These are phyloP conservation scores for Polychaeton citri DNA, from an alignment of 2,329 filamentous ascomycete genomes.

Conservation along the genomic window DNA sequence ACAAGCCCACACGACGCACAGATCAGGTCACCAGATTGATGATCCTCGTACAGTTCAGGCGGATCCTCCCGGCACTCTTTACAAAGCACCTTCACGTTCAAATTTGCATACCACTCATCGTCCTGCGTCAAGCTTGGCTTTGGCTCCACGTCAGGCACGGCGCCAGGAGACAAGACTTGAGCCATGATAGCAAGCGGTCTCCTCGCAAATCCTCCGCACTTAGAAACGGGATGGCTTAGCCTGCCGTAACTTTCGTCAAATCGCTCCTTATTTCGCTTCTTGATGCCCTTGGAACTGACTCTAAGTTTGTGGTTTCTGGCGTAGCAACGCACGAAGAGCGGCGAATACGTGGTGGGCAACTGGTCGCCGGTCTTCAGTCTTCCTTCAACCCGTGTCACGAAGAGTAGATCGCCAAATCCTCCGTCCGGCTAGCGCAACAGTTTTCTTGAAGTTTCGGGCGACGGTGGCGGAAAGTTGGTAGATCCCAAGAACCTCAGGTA, in stretches of 20 bases:
- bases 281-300: conserved; percentile 30
- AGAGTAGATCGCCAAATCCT: too few relatives aligned
- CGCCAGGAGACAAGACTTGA: conserved; percentile 31
- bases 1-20: conserved; percentile 87
- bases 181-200: conserved; percentile 19
- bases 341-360: conserved; percentile 43
- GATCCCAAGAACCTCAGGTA: too few relatives aligned
- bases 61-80: conserved; percentile 83
- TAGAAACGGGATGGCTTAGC: conserved; percentile 6
- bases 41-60: conserved; percentile 88
- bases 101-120: conserved; percentile 60
- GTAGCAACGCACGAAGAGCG: conserved; percentile 47
- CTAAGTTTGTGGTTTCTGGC: conserved; percentile 34
- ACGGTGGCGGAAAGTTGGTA: too few relatives aligned
- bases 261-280: conserved; percentile 27
- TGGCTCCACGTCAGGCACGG: conserved; percentile 26
- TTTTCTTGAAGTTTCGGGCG: too few relatives aligned
- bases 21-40: conserved; percentile 82
- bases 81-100: conserved; percentile 76
- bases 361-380: too few relatives aligned
- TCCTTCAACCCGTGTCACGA: too few relatives aligned
- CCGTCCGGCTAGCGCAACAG: too few relatives aligned
- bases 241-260: conserved; percentile 16
- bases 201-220: too few relatives aligned
- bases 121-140: conserved; percentile 17